Base-by-base conservation (phyloP, 2,329 filamentous ascomycete species). In the Didymella lethalis region DNA sequence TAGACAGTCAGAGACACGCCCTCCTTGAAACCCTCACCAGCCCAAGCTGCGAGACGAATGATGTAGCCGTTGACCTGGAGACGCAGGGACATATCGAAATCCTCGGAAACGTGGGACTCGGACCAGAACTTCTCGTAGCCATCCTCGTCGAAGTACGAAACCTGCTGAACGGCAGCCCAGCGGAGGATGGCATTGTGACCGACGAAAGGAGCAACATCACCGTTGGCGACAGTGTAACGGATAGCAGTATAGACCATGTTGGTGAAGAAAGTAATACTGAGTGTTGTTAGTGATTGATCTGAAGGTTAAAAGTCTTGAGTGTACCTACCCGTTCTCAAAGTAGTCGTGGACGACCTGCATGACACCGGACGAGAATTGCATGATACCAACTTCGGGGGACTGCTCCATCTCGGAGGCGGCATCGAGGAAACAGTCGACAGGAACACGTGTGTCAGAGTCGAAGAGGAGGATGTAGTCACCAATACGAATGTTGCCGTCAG, bases 401-500 rank as follows among this genome's bases (percentile, higher is more conserved):
- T 89, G 87, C 70, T 92, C 88, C 89, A 93, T 91, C 71, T 93
- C 90, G 47, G 87, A 90, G 28, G 90, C 88, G 47, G 89, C 89
- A 72, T 92, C 90, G 8, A 93, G 82, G 59, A 93, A 82, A 71
- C 90, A 93, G 74, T 92, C 90, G 43, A 84, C 79, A 0, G 90
- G 90, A 2, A 92, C 90, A 76, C 90, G 89, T 29, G 90, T 93
- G 75, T 93, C 90, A 1, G 90, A 92, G 78, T 92, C 90, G 53
- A 62, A 89, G 58, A 92, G 79, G 43, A 90, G 79, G 61, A 93
- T 90, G 75, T 92, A 93, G 77, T 94, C 91, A 57, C 91, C 91
- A 34, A 95, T 82, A 54, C 91, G 90, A 66, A 95, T 89, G 76
- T 95, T 92, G 61, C 91, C 91, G 73, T 92, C 90, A 32, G 91